Base-by-base conservation (phyloP, 108 stramenopile genomes). In the Stephanodiscus triporus region DNA sequence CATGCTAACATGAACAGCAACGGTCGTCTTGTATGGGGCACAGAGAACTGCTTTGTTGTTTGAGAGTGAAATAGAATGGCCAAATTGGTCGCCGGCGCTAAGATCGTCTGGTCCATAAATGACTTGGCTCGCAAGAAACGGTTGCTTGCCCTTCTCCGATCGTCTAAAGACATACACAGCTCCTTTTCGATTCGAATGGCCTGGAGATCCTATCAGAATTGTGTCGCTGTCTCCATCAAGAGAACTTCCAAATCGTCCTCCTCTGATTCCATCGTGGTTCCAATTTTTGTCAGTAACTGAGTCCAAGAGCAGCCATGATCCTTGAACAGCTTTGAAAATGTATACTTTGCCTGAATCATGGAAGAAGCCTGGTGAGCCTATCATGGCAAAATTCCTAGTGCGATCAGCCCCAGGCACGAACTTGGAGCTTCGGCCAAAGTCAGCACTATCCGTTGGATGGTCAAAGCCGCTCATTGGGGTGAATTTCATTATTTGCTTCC, bases 321-420 rank as follows among this genome's bases (percentile, higher is more conserved):
- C 59, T 27, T 73, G 59, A 5, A 42, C 51, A 7, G 37, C 29
- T 32, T 72, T 53, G 63, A 82, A 82, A 24, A 77, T 72, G 51
- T 82, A 82, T 10, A 77, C 76, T 67, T 77, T 77, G 27, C 81
- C 81, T 4, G 81, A 57, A 24, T 60, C 75, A 32, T 53, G 69
- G 54, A 53, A 34, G 54, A 54, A 72, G 16, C 81, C 81, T 40
- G 81, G 81, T 16, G 81, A 76, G 32, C 81, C 81, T 19, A 81
- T 47, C 0, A 82, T 56, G 63, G 64, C 81, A 6, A 82, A 27
- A 37, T 27, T 43, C 9, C 60, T 62, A 6, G 50, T 23, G 27
- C 48, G 22, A 10, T 75, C 71, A 58, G 50, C 69, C 22, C 43
- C 57, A 47, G 63, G 57, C 38, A 63, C 62, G 45, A 75, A 75